A percentile compares a stretch with the other conserved stretches of the same genome.
Evolutionary conservation across 345 rosid genomes (phyloP).

Genomic region (Syzygium grande): DNA sequence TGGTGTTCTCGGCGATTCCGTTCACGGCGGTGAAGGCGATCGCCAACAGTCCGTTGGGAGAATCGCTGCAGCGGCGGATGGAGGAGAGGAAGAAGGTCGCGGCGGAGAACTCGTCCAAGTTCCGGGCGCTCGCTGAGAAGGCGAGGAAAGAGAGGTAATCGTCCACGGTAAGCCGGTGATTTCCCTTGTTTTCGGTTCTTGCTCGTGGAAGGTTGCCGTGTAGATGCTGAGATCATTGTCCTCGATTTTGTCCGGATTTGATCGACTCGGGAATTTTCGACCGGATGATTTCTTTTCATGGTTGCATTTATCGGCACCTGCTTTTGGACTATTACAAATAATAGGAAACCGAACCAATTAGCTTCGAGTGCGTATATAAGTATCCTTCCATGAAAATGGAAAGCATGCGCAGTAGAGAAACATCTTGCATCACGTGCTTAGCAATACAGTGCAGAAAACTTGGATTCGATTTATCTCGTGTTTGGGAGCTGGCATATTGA

Average conservation of each 20-base stretch:
- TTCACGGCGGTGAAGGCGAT: conserved; percentile 91
- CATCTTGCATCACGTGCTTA: neutral
- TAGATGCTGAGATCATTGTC: neutral
- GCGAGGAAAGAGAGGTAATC: conserved; percentile 75
- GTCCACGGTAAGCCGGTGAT: neutral
- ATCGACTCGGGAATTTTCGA: neutral
- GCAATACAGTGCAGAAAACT: neutral
- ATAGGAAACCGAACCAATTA: neutral
- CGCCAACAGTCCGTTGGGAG: conserved; percentile 83
- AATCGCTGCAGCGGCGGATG: conserved; percentile 51
- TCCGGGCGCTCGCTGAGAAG: conserved; percentile 47
- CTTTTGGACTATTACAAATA: neutral
- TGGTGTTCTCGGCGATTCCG: conserved; percentile 85
- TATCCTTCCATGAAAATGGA: neutral
- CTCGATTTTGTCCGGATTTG: neutral
- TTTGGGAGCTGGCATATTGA: neutral
- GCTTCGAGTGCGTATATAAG: neutral
- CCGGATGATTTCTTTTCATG: neutral
- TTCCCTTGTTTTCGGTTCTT: neutral
- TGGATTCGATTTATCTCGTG: neutral
- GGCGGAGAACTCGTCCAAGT: conserved; percentile 36
- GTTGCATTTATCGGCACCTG: neutral
- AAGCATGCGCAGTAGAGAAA: neutral
- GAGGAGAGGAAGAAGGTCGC: conserved; percentile 69
- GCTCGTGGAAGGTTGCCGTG: neutral